phyloP scores from a whole-genome alignment of 257 asterid genomes.

The Leptodermis oblonga region DNA sequence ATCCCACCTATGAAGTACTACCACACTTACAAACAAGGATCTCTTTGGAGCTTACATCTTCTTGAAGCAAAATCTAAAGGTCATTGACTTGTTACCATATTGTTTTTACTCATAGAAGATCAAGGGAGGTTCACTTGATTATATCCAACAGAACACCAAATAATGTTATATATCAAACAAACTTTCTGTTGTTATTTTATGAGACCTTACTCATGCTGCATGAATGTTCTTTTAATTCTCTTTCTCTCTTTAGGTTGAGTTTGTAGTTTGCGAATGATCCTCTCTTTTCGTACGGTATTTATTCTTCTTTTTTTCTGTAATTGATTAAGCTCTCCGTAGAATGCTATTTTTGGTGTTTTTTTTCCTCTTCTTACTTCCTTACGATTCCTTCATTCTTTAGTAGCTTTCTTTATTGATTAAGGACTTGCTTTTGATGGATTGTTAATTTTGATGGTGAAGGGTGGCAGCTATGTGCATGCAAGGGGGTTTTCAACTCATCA shows the following conservation, averaged over 20 bases:
- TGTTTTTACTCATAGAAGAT: not conserved
- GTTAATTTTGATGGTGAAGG: conserved; percentile 39
- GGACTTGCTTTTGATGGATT: conserved; percentile 29
- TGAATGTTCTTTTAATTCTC: not conserved
- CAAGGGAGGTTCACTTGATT: not conserved
- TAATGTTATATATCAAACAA: not conserved
- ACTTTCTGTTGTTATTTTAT: not conserved
- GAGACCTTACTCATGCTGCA: not conserved
- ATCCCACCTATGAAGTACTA: not conserved
- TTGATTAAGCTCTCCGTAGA: not conserved
- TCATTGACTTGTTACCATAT: not conserved
- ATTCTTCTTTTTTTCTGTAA: not conserved
- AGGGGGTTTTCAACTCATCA: conserved; percentile 66
- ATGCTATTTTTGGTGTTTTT: not conserved
- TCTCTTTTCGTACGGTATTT: not conserved
- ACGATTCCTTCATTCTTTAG: not conserved
- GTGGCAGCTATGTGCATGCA: conserved; percentile 86
- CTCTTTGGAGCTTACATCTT: not conserved
- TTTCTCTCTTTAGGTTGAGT: not conserved
- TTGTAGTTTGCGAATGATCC: not conserved
- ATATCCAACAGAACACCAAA: not conserved
- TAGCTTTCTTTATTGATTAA: not conserved
- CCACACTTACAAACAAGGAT: not conserved
- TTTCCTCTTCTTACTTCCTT: not conserved
- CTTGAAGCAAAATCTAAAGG: not conserved